A percentile compares a stretch with the other conserved stretches of the same genome.
Conservation (phyloP, 257 asterid genomes). For the Jacaranda mimosifolia region DNA sequence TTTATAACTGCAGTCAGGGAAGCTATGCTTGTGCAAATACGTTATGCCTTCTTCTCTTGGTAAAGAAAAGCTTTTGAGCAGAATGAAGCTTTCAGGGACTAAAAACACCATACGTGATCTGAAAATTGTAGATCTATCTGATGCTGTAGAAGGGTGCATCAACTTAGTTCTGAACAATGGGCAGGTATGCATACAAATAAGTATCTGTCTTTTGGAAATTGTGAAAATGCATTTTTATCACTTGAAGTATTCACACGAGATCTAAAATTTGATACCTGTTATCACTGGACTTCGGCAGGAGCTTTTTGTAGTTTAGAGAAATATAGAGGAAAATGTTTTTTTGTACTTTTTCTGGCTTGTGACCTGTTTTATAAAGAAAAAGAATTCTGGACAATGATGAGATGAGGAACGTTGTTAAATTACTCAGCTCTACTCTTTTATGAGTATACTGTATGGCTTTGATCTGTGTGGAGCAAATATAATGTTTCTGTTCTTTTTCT, state of each 20-base stretch:
- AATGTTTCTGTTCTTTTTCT: conserved; percentile 19
- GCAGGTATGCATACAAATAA: conserved; percentile 56
- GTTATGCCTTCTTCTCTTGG: conserved; percentile 62
- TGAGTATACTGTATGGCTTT: conserved; percentile 7
- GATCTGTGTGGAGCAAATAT: background rate
- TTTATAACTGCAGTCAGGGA: conserved; percentile 73
- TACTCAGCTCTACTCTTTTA: conserved; percentile 21
- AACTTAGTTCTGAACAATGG: conserved; percentile 71
- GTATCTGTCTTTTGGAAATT: conserved; percentile 21
- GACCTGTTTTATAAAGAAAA: background rate
- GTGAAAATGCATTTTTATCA: conserved; percentile 5
- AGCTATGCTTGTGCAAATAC: conserved; percentile 86
- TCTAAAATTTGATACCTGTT: conserved; percentile 4
- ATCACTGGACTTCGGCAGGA: conserved; percentile 9
- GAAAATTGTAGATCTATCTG: conserved; percentile 72
- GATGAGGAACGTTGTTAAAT: background rate
- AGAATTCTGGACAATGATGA: conserved; percentile 3
- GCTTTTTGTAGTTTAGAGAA: conserved; percentile 19
- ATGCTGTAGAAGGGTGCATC: conserved; percentile 87
- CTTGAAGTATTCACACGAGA: conserved; percentile 10
- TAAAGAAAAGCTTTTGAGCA: conserved; percentile 46
- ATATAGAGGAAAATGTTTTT: background rate
- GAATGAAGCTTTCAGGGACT: conserved; percentile 44
- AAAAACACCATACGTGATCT: conserved; percentile 46
- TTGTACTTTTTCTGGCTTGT: conserved; percentile 4